Base-by-base conservation (phyloP, 2,329 filamentous ascomycete genomes). In the Colletotrichum destructivum region DNA sequence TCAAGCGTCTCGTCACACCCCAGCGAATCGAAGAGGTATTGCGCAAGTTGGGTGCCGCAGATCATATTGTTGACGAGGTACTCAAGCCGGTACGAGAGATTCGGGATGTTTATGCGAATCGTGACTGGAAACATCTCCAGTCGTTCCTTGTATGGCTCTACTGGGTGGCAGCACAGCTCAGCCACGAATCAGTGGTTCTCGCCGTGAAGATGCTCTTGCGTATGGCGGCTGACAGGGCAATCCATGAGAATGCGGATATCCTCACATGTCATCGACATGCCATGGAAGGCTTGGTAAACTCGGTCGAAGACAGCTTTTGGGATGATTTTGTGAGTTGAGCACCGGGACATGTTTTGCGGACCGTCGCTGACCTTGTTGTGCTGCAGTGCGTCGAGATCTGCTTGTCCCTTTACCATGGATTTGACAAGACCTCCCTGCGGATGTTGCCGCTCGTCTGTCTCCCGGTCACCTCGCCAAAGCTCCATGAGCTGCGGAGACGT, bases 401-500 rank as follows among this genome's bases (percentile, higher is more conserved):
- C 74, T 78, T 80, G n/a, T 83, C 83, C 6, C 72, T 92, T 5
- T 83, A 86, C 74, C 76, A 77, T 23, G 83, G 82, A 54, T 82
- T 91, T 69, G 81, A 79, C 38, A 84, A 86, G 73, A 80, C 85
- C 2, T 77, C 84, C 13, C 82, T 94, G 2, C 88, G 90, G 65
- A 84, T 86, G 66, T 87, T 89, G 55, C 83, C 91, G 5, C 82
- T 94, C 13, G 81, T 86, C 21, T 85, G 87, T 54, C 85, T 96
- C 18, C 89, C 92, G 0, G 82, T 87, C 12, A 84, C 82, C 7
- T 86, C 83, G 4, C 76, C 83, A 0, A 80, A 80, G 18, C 81
- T 88, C 1, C 88, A 92, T 72, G 88, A 91, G 46, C 83, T 96
- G 38, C 88, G 91, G 42, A 87, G 92, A 13, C 85, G 91, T 44